Conservation (phyloP, 768 basidiomycete genomes). For the Boletus rex-veris region DNA sequence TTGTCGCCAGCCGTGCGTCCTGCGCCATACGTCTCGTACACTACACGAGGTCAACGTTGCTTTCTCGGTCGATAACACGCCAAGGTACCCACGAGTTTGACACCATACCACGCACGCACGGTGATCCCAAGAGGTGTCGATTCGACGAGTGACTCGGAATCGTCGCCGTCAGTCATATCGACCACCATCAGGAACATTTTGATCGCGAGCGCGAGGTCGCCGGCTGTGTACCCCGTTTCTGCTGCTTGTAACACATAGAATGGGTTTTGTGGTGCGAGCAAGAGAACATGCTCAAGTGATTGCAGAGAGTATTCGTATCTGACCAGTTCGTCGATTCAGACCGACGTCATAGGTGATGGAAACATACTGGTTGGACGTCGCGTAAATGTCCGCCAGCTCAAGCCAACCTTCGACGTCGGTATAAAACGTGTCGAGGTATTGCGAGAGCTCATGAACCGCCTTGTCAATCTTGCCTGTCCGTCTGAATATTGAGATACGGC, state of each 20-base stretch:
- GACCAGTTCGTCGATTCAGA: not conserved
- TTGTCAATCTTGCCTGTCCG: constrained; percentile 58
- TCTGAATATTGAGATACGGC: constrained; percentile 71
- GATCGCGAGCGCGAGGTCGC: constrained; percentile 70
- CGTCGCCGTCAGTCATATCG: constrained; percentile 71
- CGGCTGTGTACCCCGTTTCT: constrained; percentile 81
- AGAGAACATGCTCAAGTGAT: constrained; percentile 74
- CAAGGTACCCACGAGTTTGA: constrained; percentile 61
- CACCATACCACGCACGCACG: constrained; percentile 78
- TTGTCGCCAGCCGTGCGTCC: constrained; percentile 35
- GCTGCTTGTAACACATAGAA: constrained; percentile 82
- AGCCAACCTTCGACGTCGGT: constrained; percentile 86
- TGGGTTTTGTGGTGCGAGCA: constrained; percentile 83
- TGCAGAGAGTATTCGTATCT: constrained; percentile 75
- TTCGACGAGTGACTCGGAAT: constrained; percentile 48
- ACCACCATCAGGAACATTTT: constrained; percentile 76
- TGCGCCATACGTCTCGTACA: constrained; percentile 55
- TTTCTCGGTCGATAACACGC: too few relatives aligned
- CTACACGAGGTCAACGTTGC: constrained; percentile 33
- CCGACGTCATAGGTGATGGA: not conserved
- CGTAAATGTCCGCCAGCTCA: constrained; percentile 79
- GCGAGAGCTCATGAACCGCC: constrained; percentile 67
- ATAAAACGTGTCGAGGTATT: constrained; percentile 83
- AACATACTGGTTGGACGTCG: constrained; percentile 68
- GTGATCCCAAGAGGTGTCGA: constrained; percentile 49